phyloP scores from a whole-genome alignment of 1,139 yeast species.

The Pichia sp. region DNA sequence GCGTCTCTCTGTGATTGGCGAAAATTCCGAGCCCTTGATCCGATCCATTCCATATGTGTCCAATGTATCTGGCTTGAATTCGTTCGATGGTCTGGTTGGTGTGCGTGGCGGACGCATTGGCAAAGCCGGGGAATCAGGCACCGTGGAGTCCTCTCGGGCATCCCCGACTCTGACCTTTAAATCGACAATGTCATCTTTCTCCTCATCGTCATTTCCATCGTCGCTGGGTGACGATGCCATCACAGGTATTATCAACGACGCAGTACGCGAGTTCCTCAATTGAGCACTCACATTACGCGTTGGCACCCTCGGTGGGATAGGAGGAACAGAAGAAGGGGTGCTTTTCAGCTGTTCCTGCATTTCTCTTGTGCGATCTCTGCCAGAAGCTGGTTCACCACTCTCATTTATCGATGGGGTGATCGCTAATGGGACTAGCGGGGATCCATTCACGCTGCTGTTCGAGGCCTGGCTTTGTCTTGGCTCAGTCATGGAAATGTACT shows the following conservation, averaged over 20 bases:
- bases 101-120: conserved; percentile 14
- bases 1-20: conserved; percentile 18
- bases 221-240: background rate
- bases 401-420: conserved; percentile 6
- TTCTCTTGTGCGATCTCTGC: background rate
- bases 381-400: background rate
- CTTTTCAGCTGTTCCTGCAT: background rate
- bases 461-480: background rate
- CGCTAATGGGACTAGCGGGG: conserved; percentile 7
- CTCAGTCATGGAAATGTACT: background rate
- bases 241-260: conserved; percentile 12
- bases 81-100: conserved; percentile 4
- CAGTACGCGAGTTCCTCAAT: conserved; percentile 10
- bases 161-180: background rate
- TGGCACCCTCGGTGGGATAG: conserved; percentile 1
- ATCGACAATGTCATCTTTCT: background rate
- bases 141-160: background rate
- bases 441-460: background rate
- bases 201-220: background rate
- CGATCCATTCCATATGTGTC: conserved; percentile 19
- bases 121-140: conserved; percentile 12
- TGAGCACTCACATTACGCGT: conserved; percentile 4
- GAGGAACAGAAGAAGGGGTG: background rate
- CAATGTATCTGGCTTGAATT: conserved; percentile 7
- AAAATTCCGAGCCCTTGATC: conserved; percentile 21